These are phyloP conservation scores for Penicillium sp. DNA, from an alignment of 2,329 filamentous ascomycete species.

Conservation along the genomic window DNA sequence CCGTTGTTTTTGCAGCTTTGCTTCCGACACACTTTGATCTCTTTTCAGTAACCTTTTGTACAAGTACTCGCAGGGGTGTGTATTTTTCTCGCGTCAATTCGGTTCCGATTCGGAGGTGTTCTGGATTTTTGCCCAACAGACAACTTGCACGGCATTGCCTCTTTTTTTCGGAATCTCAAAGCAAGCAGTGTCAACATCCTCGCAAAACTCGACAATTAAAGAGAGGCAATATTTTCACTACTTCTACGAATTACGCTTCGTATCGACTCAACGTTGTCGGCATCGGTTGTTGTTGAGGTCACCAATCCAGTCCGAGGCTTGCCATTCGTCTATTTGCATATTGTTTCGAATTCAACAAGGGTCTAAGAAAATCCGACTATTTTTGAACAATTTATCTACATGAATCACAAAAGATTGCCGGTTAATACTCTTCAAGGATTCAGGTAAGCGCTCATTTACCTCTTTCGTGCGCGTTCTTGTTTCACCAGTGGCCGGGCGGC, in stretches of 20 bases:
- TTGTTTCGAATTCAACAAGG: background rate
- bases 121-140: background rate
- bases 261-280: background rate
- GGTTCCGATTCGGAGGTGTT: background rate
- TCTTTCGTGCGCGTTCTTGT: slow-evolving; percentile 15
- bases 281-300: background rate
- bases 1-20: background rate
- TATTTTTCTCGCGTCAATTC: background rate
- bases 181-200: background rate
- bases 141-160: background rate
- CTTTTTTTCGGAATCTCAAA: background rate
- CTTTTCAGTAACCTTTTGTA: slow-evolving; percentile 1
- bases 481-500: slow-evolving; percentile 15
- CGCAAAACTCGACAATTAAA: background rate
- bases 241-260: background rate
- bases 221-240: background rate
- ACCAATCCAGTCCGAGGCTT: background rate
- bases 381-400: slow-evolving; percentile 1
- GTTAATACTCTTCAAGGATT: slow-evolving; percentile 3
- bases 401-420: slow-evolving; percentile 2
- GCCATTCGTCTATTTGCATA: background rate
- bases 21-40: background rate
- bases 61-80: background rate
- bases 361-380: background rate
- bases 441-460: slow-evolving; percentile 24